Evolutionary conservation across 768 basidiomycete genomes (phyloP), one percentile per base, ranked within the genome.

Genomic region (Chalciporus piperatus): DNA sequence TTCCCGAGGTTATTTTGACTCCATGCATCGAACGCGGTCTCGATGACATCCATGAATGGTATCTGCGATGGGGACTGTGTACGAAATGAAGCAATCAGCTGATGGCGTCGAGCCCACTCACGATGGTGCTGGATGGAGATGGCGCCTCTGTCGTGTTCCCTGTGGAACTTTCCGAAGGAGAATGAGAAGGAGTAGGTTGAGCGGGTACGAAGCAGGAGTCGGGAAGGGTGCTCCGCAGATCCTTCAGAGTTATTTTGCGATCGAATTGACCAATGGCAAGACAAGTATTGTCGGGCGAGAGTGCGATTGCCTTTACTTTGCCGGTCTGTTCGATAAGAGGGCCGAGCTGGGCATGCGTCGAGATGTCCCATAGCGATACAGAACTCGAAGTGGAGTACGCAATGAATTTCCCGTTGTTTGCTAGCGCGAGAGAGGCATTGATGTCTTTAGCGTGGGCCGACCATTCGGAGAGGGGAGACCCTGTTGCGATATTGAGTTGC

Each of bases 341-440:
- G 1, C 46, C 30, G 16, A 56, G 12, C 17, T 44, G 46, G 20
- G 1, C 6, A 2, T 45, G 3, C 0, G 38, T 46, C 13, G 35
- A 42, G 27, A 25, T 30, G 2, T 49, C 53, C 55, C 32, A 55
- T 32, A 55, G 49, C 1, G 39, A 49, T 3, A 55, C 3, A 4
- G 33, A 11, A 0, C n/a, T 0, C 1, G 0, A 1, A 0, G 35
- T 14, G 2, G 1, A 1, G 20, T 33, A 8, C 3, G 12, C 46
- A 8, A 22, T 3, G 10, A 55, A 55, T 4, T 19, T 45, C 22
- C 43, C 23, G 19, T 43, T 56, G 35, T 1, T 17, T 3, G 54
- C 2, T 14, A 56, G 19, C 0, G 12, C 3, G 12, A 56, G 1
- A 14, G 39, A 50, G 8, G 43, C 16, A 4, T 33, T 3, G 1